phyloP scores from a whole-genome alignment of 805 yeast genomes.

The Candida easanensis region DNA sequence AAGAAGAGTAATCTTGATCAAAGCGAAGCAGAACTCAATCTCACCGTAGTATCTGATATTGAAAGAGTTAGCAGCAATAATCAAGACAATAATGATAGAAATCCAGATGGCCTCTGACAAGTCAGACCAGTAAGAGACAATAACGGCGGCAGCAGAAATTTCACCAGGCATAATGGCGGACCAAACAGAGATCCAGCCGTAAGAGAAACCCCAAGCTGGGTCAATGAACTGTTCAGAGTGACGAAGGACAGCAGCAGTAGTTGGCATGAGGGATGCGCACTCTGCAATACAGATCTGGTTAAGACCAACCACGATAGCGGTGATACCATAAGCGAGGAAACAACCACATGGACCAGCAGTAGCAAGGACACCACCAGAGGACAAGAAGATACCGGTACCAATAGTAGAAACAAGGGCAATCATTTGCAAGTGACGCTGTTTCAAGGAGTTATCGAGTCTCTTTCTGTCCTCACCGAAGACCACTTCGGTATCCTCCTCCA shows the following conservation, averaged over 20 bases:
- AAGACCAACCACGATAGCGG: constrained; percentile 37
- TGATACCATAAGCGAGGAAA: constrained; percentile 32
- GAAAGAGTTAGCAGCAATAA: constrained; percentile 34
- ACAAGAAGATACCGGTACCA: constrained; percentile 42
- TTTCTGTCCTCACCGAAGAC: constrained; percentile 21
- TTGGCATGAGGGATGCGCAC: constrained; percentile 36
- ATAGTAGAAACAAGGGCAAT: constrained; percentile 44
- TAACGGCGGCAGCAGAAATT: constrained; percentile 45
- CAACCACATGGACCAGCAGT: constrained; percentile 36
- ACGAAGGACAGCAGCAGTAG: constrained; percentile 34
- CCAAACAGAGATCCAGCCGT: constrained; percentile 43
- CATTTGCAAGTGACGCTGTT: constrained; percentile 43
- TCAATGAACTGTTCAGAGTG: constrained; percentile 40
- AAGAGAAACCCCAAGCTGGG: constrained; percentile 44
- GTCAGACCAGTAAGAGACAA: constrained; percentile 44
- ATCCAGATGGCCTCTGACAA: constrained; percentile 46
- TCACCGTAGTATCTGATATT: constrained; percentile 47
- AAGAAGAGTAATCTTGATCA: constrained; percentile 58
- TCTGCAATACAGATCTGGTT: constrained; percentile 41
- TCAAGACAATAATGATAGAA: constrained; percentile 37
- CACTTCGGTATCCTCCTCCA: constrained; percentile 9
- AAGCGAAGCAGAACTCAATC: constrained; percentile 52
- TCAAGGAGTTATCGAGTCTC: constrained; percentile 15
- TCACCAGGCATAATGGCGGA: constrained; percentile 42
- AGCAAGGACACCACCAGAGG: constrained; percentile 38